Conservation (phyloP, 257 asterid species). For the Phtheirospermum japonicum region DNA sequence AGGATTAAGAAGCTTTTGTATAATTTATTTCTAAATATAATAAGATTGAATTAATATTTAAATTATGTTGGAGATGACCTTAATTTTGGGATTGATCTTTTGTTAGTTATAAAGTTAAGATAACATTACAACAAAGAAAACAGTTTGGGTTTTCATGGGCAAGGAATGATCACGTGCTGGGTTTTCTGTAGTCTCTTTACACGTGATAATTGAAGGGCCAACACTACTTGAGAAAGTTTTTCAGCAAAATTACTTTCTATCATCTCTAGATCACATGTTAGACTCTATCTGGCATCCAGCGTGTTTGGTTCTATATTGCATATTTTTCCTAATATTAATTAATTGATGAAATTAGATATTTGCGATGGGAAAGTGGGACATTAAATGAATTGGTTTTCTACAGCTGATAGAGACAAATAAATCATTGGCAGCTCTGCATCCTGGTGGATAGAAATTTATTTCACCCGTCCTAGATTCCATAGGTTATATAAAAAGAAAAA, state of each 20-base stretch:
- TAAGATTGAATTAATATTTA: not conserved
- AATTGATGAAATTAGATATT: not conserved
- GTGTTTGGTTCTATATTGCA: not conserved
- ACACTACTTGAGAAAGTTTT: not conserved
- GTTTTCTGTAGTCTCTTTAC: not conserved
- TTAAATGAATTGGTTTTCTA: not conserved
- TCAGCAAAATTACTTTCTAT: not conserved
- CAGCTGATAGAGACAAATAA: not conserved
- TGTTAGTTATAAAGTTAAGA: constrained; percentile 1
- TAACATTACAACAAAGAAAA: not conserved
- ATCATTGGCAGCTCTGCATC: not conserved
- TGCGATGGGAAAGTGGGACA: not conserved
- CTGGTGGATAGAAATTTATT: not conserved
- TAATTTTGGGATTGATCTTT: not conserved
- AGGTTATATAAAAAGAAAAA: not conserved
- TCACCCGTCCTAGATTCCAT: too few relatives aligned
- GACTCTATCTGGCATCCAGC: not conserved
- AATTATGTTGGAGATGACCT: not conserved
- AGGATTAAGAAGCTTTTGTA: not conserved
- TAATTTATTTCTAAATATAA: not conserved
- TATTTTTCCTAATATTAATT: not conserved
- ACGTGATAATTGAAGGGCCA: not conserved
- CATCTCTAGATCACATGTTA: not conserved
- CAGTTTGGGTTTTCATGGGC: not conserved
- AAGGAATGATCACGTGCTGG: not conserved